Evolutionary conservation across 257 asterid genomes (phyloP).

Genomic region (Lavandula angustifolia): DNA sequence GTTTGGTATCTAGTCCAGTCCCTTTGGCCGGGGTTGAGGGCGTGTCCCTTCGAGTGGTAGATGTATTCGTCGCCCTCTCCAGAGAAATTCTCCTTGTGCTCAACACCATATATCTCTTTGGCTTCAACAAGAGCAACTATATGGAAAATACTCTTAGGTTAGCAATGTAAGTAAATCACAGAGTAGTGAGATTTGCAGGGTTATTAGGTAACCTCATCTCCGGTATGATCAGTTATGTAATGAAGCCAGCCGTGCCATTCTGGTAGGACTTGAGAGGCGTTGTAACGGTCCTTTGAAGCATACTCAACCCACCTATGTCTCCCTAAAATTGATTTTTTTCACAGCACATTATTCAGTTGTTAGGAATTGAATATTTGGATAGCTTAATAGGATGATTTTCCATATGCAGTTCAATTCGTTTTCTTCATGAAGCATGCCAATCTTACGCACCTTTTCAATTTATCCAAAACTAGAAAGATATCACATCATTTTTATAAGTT

Average conservation of each 20-base stretch:
- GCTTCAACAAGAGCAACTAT: conserved; percentile 92
- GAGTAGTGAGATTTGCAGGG: not conserved
- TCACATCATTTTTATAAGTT: not conserved
- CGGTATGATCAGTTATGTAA: conserved; percentile 84
- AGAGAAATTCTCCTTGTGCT: conserved; percentile 89
- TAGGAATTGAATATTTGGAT: not conserved
- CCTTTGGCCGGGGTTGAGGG: conserved; percentile 92
- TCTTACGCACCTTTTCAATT: not conserved
- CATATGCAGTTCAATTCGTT: not conserved
- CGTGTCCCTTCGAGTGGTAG: conserved; percentile 95
- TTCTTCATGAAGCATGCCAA: not conserved
- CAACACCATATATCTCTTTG: conserved; percentile 82
- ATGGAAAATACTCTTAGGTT: conserved; percentile 23
- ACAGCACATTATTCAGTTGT: conserved; percentile 17
- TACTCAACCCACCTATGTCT: conserved; percentile 99
- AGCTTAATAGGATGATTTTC: no score
- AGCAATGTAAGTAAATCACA: conserved; percentile 27
- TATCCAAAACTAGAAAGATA: not conserved
- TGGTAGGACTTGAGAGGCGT: conserved; percentile 97
- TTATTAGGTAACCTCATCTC: conserved; percentile 72
- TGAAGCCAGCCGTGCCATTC: conserved; percentile 99
- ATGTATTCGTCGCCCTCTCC: conserved; percentile 98
- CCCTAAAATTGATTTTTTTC: conserved; percentile 46
- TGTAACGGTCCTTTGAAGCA: conserved; percentile 89
- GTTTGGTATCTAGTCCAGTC: conserved; percentile 93